Evolutionary conservation across 257 asterid species (phyloP).

Genomic region (Petunia secreta): DNA sequence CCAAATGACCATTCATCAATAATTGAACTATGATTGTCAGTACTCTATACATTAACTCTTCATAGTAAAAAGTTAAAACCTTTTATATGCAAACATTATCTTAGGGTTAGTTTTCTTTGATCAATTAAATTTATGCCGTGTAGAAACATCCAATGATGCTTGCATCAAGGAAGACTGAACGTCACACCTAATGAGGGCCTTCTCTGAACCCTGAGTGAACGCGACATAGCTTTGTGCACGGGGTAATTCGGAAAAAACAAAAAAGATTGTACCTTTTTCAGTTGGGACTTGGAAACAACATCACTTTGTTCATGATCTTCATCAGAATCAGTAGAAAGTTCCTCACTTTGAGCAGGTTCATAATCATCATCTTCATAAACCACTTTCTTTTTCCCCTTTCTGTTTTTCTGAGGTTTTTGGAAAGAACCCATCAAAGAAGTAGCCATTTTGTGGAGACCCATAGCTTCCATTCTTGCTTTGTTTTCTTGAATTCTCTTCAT

Average conservation of each 20-base stretch:
- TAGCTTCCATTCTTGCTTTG: constrained; percentile 74
- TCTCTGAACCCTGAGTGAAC: too few species aligned
- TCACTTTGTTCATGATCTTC: constrained; percentile 48
- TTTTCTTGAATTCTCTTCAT: constrained; percentile 84
- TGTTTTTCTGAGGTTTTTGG: constrained; percentile 44
- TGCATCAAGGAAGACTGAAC: too few species aligned
- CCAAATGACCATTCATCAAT: not conserved
- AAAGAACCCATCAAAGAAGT: constrained; percentile 51
- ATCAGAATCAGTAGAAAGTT: constrained; percentile 47
- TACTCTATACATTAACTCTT: not conserved
- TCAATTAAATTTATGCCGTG: not conserved
- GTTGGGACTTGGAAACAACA: constrained; percentile 41
- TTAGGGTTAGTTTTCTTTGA: not conserved
- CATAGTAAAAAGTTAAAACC: not conserved
- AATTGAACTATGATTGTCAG: not conserved
- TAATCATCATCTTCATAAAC: constrained; percentile 84
- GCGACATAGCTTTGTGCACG: too few species aligned
- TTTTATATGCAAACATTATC: not conserved
- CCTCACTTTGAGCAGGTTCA: constrained; percentile 59
- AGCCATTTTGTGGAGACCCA: constrained; percentile 81
- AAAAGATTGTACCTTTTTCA: constrained; percentile 50
- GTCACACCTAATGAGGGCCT: too few species aligned
- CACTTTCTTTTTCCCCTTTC: constrained; percentile 62
- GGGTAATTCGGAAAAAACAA: too few species aligned
- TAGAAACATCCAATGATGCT: too few species aligned